These are phyloP conservation scores for Phytophthora idaei DNA, from an alignment of 352 stramenopile species.

Conservation along the genomic window DNA sequence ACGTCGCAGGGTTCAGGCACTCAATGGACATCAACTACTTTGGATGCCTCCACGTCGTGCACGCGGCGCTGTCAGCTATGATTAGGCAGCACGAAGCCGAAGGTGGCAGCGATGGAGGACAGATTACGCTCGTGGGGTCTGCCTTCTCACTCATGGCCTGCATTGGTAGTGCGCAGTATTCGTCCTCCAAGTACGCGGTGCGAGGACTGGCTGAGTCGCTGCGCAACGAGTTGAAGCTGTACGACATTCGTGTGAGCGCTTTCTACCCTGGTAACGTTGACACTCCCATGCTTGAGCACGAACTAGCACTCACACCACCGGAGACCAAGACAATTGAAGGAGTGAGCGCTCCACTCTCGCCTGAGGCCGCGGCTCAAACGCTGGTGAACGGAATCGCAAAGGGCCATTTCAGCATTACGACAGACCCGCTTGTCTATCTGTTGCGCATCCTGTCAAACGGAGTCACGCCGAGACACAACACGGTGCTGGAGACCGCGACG, in stretches of 20 bases:
- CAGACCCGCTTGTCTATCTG: slow-evolving; percentile 49
- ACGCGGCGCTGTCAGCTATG: slow-evolving; percentile 57
- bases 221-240: slow-evolving; percentile 50
- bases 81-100: slow-evolving; percentile 32
- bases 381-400: slow-evolving; percentile 44
- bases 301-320: slow-evolving; percentile 42
- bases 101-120: slow-evolving; percentile 26
- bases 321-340: slow-evolving; percentile 56
- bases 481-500: slow-evolving; percentile 41
- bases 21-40: slow-evolving; percentile 76
- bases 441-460: slow-evolving; percentile 55
- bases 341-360: slow-evolving; percentile 23
- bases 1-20: slow-evolving; percentile 38
- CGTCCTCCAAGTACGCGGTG: slow-evolving; percentile 56
- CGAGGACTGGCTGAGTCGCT: slow-evolving; percentile 61
- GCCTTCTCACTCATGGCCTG: slow-evolving; percentile 52
- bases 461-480: slow-evolving; percentile 48
- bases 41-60: slow-evolving; percentile 48
- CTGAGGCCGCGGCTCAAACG: slow-evolving; percentile 40
- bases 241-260: slow-evolving; percentile 45
- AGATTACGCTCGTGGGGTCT: slow-evolving; percentile 55
- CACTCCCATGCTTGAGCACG: slow-evolving; percentile 43
- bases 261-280: slow-evolving; percentile 61
- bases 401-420: slow-evolving; percentile 61
- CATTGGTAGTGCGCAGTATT: slow-evolving; percentile 52